Evolutionary conservation across 1,284 basidiomycete genomes (phyloP).

Genomic region (Phylloboletellus chloephorus): DNA sequence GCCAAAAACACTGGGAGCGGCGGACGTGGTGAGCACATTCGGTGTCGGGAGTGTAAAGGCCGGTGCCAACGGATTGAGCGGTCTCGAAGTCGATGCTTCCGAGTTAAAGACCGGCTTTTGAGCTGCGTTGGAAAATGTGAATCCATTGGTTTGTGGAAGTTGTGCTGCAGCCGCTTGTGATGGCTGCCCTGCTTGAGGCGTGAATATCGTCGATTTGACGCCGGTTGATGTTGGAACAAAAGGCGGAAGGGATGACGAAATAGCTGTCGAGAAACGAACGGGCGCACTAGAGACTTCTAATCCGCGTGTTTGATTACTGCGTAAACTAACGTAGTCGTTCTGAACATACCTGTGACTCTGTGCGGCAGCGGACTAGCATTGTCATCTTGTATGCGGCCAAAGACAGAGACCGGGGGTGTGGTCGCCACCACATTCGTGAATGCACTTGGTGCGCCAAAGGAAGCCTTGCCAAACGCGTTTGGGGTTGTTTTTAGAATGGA

Average conservation of each 20-base stretch:
- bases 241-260: constrained; percentile 10
- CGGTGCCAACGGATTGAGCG: constrained; percentile 27
- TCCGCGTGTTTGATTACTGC: neutral
- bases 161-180: constrained; percentile 1
- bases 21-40: neutral
- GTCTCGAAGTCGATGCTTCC: constrained; percentile 11
- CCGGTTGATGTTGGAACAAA: neutral
- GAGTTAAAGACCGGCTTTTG: constrained; percentile 5
- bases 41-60: constrained; percentile 25
- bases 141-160: constrained; percentile 5
- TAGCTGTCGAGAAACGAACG: constrained; percentile 20
- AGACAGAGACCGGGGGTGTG: constrained; percentile 8
- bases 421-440: constrained; percentile 6
- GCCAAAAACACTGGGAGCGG: neutral
- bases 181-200: constrained; percentile 1
- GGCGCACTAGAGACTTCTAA: constrained; percentile 1
- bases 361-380: constrained; percentile 10
- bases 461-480: constrained; percentile 29
- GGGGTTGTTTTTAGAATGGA: constrained; percentile 35
- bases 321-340: neutral
- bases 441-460: constrained; percentile 17
- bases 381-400: constrained; percentile 21
- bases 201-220: neutral
- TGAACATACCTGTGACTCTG: constrained; percentile 17
- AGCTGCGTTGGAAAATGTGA: neutral